These are phyloP conservation scores for Exidia glandulosa DNA, from an alignment of 768 basidiomycete species.

Conservation along the genomic window DNA sequence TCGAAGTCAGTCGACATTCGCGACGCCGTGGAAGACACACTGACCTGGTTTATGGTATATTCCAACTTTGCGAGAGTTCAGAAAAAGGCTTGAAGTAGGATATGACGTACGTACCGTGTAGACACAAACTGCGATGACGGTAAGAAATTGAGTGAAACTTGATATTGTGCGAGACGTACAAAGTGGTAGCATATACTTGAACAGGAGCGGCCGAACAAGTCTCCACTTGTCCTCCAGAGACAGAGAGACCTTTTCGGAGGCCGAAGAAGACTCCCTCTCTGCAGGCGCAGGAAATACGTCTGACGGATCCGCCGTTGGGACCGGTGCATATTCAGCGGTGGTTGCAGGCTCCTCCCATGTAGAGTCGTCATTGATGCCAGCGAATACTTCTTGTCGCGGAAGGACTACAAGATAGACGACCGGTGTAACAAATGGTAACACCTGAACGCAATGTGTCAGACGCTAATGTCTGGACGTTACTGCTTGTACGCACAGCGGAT, in stretches of 20 bases:
- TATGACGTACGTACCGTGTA: conserved; percentile 53
- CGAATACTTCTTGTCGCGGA: conserved; percentile 46
- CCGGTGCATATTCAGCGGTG: conserved; percentile 32
- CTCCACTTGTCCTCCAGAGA: conserved; percentile 65
- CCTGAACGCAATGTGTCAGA: no score
- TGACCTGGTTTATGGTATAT: conserved; percentile 81
- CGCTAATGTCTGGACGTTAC: no score
- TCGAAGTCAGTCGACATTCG: no score
- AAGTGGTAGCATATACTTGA: conserved; percentile 86
- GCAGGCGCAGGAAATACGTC: conserved; percentile 1
- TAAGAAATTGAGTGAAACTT: neutral
- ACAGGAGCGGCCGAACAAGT: conserved; percentile 66
- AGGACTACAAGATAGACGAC: conserved; percentile 68
- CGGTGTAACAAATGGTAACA: conserved; percentile 77
- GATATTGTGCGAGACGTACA: conserved; percentile 38
- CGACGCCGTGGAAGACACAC: neutral
- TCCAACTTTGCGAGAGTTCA: conserved; percentile 63
- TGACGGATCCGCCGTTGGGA: conserved; percentile 24
- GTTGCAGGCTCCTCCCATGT: conserved; percentile 8
- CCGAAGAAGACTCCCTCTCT: conserved; percentile 29
- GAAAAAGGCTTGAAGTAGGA: no score
- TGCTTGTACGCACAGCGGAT: conserved; percentile 68
- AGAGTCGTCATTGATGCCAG: conserved; percentile 21
- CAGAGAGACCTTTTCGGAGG: conserved; percentile 40
- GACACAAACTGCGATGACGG: conserved; percentile 45